Conservation (phyloP, 169 alveolate genomes). For the Plasmodium inui region DNA sequence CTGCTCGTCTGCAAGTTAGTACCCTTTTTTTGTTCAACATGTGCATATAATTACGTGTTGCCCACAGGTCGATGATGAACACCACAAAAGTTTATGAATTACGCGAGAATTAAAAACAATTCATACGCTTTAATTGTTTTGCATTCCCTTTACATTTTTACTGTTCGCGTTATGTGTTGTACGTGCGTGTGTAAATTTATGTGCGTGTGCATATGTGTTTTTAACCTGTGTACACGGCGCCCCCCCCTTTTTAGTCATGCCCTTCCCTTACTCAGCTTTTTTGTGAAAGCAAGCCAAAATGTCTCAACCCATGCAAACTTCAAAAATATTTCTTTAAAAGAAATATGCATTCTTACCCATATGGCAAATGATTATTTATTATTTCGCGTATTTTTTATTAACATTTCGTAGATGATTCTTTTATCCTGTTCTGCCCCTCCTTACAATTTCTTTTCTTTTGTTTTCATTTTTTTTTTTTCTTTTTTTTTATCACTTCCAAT, state of each 20-base stretch:
- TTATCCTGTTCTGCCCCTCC: background rate
- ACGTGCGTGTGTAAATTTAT: background rate
- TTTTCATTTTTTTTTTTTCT: background rate
- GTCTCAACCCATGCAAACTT: conserved; percentile 5
- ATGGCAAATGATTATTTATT: background rate
- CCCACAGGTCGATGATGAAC: background rate
- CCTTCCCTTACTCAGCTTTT: background rate
- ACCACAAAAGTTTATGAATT: conserved; percentile 10
- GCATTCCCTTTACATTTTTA: background rate
- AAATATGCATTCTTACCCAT: conserved; percentile 1
- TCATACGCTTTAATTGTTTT: conserved; percentile 36
- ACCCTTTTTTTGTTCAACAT: background rate
- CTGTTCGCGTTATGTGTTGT: background rate
- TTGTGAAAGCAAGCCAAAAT: background rate
- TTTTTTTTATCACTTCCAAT: background rate
- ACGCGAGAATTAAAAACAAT: conserved; percentile 15
- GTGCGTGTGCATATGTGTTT: background rate
- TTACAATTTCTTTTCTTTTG: background rate
- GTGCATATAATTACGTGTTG: background rate
- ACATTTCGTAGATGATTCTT: background rate
- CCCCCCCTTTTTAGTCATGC: background rate
- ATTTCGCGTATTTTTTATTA: background rate
- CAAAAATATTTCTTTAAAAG: conserved; percentile 33
- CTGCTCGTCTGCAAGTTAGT: background rate
- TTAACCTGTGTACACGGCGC: background rate